Percentiles rank a stretch among this genome's conserved stretches.
Conservation (phyloP, 202 grass and related monocot genomes). For the Hordeum pubiflorum region DNA sequence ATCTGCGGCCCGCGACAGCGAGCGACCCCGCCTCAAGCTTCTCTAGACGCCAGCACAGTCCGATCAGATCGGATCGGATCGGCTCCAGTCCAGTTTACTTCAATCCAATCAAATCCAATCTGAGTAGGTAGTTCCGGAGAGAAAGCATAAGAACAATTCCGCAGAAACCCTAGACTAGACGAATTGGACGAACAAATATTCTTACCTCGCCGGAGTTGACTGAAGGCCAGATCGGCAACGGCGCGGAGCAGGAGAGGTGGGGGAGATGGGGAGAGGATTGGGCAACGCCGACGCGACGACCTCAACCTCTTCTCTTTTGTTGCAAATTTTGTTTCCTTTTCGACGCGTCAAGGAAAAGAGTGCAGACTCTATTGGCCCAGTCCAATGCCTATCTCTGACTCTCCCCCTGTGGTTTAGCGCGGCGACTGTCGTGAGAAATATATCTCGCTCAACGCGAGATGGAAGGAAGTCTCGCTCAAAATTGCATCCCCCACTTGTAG, state of each 20-base stretch:
- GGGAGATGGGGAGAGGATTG: neutral
- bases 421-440: too few species aligned
- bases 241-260: neutral
- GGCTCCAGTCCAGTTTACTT: neutral
- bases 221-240: slow-evolving; percentile 13
- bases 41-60: neutral
- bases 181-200: neutral
- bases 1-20: neutral
- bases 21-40: slow-evolving; percentile 7
- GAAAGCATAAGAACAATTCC: neutral
- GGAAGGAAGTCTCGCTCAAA: too few species aligned
- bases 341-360: neutral
- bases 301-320: slow-evolving; percentile 5
- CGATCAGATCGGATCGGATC: slow-evolving; percentile 31
- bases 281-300: slow-evolving; percentile 28
- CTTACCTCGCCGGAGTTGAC: slow-evolving; percentile 28
- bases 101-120: slow-evolving; percentile 30
- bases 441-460: too few species aligned
- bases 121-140: slow-evolving; percentile 2
- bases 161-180: neutral
- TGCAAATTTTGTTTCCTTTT: neutral
- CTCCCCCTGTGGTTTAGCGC: neutral
- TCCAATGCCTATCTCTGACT: neutral
- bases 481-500: too few species aligned
- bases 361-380: neutral